Conservation (phyloP, 192 early-diverging fungal species). For the Coemansia sp. region DNA sequence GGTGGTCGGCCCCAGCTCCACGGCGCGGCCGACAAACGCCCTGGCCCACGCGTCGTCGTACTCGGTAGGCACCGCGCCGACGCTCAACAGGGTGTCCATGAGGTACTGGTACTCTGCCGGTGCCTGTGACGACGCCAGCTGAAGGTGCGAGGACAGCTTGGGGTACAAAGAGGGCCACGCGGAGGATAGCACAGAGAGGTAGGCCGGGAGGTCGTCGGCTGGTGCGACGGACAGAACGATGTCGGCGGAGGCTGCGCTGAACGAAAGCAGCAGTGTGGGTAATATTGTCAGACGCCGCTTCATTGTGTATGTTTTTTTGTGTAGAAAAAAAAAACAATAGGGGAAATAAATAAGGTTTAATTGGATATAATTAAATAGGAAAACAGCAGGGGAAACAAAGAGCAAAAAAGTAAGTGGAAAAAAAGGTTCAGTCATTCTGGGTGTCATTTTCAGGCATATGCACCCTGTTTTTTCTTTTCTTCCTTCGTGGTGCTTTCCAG, state of each 20-base stretch:
- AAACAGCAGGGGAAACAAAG: background rate
- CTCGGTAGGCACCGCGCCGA: conserved; percentile 23
- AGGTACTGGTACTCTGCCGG: conserved; percentile 41
- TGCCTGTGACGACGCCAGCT: conserved; percentile 21
- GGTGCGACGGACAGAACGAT: conserved; percentile 39
- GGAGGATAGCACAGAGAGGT: conserved; percentile 30
- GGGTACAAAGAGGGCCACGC: conserved; percentile 40
- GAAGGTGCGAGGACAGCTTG: conserved; percentile 21
- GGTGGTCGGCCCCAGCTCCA: conserved; percentile 35
- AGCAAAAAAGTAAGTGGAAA: background rate
- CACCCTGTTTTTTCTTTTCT: too few relatives aligned
- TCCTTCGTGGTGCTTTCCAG: too few relatives aligned
- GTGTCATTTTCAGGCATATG: too few relatives aligned
- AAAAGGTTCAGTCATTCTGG: background rate
- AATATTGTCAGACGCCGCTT: too few relatives aligned
- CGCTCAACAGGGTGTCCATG: conserved; percentile 17
- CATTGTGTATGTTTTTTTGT: background rate
- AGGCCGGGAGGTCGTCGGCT: conserved; percentile 19
- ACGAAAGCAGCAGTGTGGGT: too few relatives aligned
- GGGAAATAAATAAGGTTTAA: background rate
- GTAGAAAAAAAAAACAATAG: background rate
- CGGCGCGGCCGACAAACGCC: conserved; percentile 23
- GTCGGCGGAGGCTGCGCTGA: conserved; percentile 16
- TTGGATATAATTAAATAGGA: background rate
- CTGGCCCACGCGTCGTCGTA: conserved; percentile 32